Percentiles rank a stretch among this genome's conserved stretches.
Evolutionary conservation across 805 yeast species (phyloP).

Genomic region (Lipomyces japonicus): DNA sequence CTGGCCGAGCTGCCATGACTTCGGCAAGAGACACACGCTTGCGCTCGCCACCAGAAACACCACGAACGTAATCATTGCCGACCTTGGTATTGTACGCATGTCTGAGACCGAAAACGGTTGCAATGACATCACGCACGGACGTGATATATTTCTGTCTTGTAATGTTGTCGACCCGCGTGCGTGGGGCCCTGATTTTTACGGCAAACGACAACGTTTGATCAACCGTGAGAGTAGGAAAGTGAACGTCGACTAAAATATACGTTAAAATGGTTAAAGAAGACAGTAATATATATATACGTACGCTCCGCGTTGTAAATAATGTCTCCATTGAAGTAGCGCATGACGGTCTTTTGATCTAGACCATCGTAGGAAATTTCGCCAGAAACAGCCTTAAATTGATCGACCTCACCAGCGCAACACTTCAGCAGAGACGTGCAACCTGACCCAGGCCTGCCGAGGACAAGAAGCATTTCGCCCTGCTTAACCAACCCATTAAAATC

Average conservation of each 20-base stretch:
- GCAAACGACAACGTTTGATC: slow-evolving; percentile 71
- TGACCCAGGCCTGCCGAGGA: slow-evolving; percentile 75
- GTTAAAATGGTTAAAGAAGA: not conserved
- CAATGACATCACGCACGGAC: slow-evolving; percentile 36
- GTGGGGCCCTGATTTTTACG: slow-evolving; percentile 63
- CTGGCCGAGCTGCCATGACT: slow-evolving; percentile 45
- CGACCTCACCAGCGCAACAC: slow-evolving; percentile 70
- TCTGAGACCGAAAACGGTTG: slow-evolving; percentile 45
- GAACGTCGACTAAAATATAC: not conserved
- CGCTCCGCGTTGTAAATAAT: slow-evolving; percentile 34
- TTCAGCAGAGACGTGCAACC: slow-evolving; percentile 59
- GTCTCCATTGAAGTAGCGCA: slow-evolving; percentile 51
- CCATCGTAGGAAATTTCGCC: slow-evolving; percentile 66
- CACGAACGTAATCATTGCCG: slow-evolving; percentile 49
- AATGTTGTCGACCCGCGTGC: slow-evolving; percentile 47
- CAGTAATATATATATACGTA: not conserved
- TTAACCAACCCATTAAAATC: slow-evolving; percentile 53
- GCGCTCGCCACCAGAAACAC: slow-evolving; percentile 59
- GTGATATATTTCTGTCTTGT: slow-evolving; percentile 52
- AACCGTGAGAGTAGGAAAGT: slow-evolving; percentile 69
- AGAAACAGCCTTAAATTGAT: slow-evolving; percentile 47
- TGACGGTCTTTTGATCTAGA: slow-evolving; percentile 54
- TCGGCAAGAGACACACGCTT: slow-evolving; percentile 57
- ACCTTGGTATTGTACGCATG: slow-evolving; percentile 45
- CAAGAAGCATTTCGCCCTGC: slow-evolving; percentile 66